Base-by-base conservation (phyloP, 2,329 filamentous ascomycete genomes). In the Exserohilum rostratum region DNA sequence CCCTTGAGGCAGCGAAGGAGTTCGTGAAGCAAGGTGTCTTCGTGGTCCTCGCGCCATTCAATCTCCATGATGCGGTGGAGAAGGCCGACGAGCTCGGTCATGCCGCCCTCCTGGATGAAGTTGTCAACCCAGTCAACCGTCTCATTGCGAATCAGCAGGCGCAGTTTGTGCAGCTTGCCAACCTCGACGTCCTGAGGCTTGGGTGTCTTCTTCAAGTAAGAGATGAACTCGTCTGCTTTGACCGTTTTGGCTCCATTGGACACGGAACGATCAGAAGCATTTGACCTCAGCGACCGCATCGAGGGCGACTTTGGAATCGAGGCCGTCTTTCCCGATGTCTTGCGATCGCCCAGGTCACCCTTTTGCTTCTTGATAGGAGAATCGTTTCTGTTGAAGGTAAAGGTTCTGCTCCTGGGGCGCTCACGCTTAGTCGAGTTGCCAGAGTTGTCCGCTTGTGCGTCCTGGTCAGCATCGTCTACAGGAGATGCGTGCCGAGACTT, bases 41-140 rank as follows among this genome's bases (percentile, higher is more conserved):
- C 95, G 68, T 98, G 93, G 67, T 98, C 95, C 81, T 97, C 95
- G 69, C 93, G 91, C 93, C 95, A 99, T 75, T 98, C 95, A 30
- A 99, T 88, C 46, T 89, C 89, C 84, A 97, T 92, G 66, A 93
- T 96, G n/a, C 93, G 86, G 74, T 96, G 89, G 43, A 98, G 81
- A 50, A 98, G 79, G 34, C 85, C 86, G 31, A 97, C 89, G 59
- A 98, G 90, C 74, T 97, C 91, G 62, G 89, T 85, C 92, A 98
- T 96, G 17, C 95, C 95, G 13, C 91, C 92, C 60, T 93, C 87
- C 35, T 87, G 83, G 65, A 98, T 91, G 72, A 98, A 99, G 11
- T 87, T 85, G 71, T 98, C 91, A 3, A 96, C 96, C 95, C 95
- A 99, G 11, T 89, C 86, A 5, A 99, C 91, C 0, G 93, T 96